These are phyloP conservation scores for Cryptosporidium tyzzeri DNA, from an alignment of 169 alveolate genomes.

Conservation along the genomic window DNA sequence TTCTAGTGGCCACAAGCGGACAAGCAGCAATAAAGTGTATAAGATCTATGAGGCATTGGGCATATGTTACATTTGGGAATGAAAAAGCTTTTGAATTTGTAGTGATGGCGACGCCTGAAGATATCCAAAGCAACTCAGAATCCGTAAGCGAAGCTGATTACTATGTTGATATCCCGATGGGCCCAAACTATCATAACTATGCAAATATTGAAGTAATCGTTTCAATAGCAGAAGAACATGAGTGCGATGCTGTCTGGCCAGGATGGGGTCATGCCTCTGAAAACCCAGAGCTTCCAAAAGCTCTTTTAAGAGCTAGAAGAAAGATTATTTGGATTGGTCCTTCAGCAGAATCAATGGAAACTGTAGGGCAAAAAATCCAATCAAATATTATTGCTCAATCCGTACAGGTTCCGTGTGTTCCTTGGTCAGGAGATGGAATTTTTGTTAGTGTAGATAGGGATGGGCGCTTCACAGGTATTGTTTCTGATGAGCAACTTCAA, in stretches of 20 bases:
- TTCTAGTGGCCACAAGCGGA: slow-evolving; percentile 81
- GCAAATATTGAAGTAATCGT: slow-evolving; percentile 83
- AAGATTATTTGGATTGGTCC: slow-evolving; percentile 93
- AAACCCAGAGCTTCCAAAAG: slow-evolving; percentile 88
- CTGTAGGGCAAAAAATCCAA: slow-evolving; percentile 93
- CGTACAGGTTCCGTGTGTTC: slow-evolving; percentile 91
- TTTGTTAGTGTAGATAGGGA: slow-evolving; percentile 59
- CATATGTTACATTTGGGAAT: slow-evolving; percentile 79
- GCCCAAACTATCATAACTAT: slow-evolving; percentile 83
- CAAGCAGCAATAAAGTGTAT: slow-evolving; percentile 83
- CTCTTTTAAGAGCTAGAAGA: slow-evolving; percentile 83
- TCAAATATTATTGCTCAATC: slow-evolving; percentile 93
- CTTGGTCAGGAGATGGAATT: slow-evolving; percentile 91
- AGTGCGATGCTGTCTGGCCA: slow-evolving; percentile 95
- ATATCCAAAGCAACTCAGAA: slow-evolving; percentile 83
- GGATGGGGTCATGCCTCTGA: slow-evolving; percentile 97
- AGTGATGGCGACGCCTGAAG: slow-evolving; percentile 87
- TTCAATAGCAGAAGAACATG: slow-evolving; percentile 82
- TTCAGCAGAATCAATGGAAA: slow-evolving; percentile 87
- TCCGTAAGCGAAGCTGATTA: slow-evolving; percentile 82
- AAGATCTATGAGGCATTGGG: slow-evolving; percentile 81
- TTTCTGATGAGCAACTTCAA: slow-evolving; percentile 63
- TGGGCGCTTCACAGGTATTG: slow-evolving; percentile 70
- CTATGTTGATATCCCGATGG: slow-evolving; percentile 84
- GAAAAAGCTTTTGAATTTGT: slow-evolving; percentile 83